Evolutionary conservation across 2,329 filamentous ascomycete species (phyloP).

Genomic region (Didymellaceae sp.): DNA sequence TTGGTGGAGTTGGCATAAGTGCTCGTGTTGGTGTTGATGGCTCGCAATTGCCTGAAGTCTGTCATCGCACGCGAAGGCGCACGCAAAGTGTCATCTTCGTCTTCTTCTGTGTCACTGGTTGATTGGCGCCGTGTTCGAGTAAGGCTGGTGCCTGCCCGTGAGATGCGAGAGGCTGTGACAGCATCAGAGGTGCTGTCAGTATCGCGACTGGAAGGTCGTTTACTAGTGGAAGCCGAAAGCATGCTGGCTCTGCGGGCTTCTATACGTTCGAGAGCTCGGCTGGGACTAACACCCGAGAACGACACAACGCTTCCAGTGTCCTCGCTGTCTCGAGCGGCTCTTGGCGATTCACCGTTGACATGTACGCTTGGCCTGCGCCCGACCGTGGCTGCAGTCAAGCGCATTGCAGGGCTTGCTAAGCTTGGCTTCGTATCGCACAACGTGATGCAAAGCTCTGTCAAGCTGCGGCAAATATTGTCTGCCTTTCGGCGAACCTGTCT

Average conservation of each 20-base stretch:
- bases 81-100: conserved; percentile 51
- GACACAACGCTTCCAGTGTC: conserved; percentile 39
- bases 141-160: conserved; percentile 48
- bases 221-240: conserved; percentile 26
- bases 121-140: conserved; percentile 44
- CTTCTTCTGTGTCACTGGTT: conserved; percentile 42
- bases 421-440: conserved; percentile 57
- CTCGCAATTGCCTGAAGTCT: conserved; percentile 48
- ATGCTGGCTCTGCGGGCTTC: conserved; percentile 53
- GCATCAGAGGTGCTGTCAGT: conserved; percentile 26
- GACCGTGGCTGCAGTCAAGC: conserved; percentile 29
- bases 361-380: conserved; percentile 47
- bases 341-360: conserved; percentile 45
- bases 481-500: conserved; percentile 87
- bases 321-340: conserved; percentile 43
- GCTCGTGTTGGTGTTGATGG: conserved; percentile 29
- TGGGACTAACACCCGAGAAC: conserved; percentile 40
- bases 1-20: conserved; percentile 26
- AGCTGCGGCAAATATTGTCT: conserved; percentile 87
- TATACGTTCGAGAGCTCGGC: conserved; percentile 51
- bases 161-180: conserved; percentile 38
- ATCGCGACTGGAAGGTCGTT: conserved; percentile 43
- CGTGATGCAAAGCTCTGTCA: conserved; percentile 91
- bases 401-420: conserved; percentile 40
- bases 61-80: conserved; percentile 58